Conservation (phyloP, 345 rosid species). For the Rhodomyrtus tomentosa region DNA sequence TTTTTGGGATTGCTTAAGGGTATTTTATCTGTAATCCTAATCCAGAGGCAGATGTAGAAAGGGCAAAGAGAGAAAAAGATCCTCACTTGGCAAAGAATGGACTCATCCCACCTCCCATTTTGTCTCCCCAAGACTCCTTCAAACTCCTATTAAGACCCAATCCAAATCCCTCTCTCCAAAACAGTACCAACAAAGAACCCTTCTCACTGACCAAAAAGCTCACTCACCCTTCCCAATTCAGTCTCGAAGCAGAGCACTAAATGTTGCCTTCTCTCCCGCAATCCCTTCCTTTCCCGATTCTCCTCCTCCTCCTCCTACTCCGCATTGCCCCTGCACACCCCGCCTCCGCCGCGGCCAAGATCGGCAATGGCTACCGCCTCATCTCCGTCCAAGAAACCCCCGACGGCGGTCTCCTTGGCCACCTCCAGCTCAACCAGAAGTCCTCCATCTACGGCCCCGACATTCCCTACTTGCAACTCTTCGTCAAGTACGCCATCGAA, state of each 20-base stretch:
- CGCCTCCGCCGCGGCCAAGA: constrained; percentile 17
- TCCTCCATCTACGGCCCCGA: constrained; percentile 79
- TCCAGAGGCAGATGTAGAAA: background rate
- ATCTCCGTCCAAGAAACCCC: constrained; percentile 64
- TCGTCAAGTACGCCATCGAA: constrained; percentile 48
- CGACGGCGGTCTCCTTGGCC: constrained; percentile 67
- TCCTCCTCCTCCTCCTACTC: constrained; percentile 6
- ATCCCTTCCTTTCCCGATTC: background rate
- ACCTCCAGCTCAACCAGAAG: constrained; percentile 68
- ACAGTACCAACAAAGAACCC: background rate
- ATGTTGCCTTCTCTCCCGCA: background rate
- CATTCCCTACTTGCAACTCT: constrained; percentile 62
- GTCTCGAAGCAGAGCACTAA: background rate
- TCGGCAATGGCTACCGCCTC: constrained; percentile 86
- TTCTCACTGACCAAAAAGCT: background rate
- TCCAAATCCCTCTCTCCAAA: background rate
- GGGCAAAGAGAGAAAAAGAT: background rate
- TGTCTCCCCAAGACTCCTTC: background rate
- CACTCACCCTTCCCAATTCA: background rate
- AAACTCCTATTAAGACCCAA: background rate
- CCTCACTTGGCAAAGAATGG: background rate
- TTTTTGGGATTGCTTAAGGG: too few relatives aligned
- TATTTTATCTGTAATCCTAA: too few relatives aligned
- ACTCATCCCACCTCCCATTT: background rate
- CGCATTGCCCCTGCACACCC: constrained; percentile 19